These are phyloP conservation scores for Plasmodium falciparum DNA, from an alignment of 169 alveolate genomes.

Conservation along the genomic window DNA sequence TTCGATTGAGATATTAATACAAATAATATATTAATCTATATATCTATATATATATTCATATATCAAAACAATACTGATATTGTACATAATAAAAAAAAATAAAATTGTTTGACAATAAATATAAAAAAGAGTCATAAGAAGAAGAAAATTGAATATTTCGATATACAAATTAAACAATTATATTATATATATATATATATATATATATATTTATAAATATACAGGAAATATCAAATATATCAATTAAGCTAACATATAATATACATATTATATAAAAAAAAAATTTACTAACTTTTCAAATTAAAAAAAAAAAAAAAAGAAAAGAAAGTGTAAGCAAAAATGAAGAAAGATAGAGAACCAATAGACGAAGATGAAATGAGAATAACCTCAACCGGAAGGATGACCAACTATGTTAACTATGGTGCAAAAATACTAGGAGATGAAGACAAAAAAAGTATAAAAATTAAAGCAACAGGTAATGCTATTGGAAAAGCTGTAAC, in stretches of 20 bases:
- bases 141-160: neutral
- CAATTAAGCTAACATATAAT: too few relatives aligned
- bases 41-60: neutral
- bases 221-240: too few relatives aligned
- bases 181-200: neutral
- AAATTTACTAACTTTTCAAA: neutral
- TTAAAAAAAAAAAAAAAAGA: conserved; percentile 12
- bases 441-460: conserved; percentile 81
- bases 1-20: neutral
- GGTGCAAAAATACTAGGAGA: conserved; percentile 86
- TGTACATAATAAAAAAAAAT: neutral
- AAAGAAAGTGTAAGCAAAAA: conserved; percentile 26
- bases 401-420: conserved; percentile 88
- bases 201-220: neutral
- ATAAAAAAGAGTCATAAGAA: neutral
- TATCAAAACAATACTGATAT: neutral
- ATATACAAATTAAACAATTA: neutral
- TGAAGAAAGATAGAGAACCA: conserved; percentile 83
- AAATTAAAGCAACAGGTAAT: conserved; percentile 92
- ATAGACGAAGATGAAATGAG: conserved; percentile 89
- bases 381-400: conserved; percentile 87
- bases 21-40: conserved; percentile 9
- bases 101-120: conserved; percentile 7
- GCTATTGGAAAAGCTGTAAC: conserved; percentile 91
- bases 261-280: neutral